Percentiles rank a stretch among this genome's conserved stretches.
Conservation (phyloP, 2,329 filamentous ascomycete species). For the Magnaporthiopsis incrustans region DNA sequence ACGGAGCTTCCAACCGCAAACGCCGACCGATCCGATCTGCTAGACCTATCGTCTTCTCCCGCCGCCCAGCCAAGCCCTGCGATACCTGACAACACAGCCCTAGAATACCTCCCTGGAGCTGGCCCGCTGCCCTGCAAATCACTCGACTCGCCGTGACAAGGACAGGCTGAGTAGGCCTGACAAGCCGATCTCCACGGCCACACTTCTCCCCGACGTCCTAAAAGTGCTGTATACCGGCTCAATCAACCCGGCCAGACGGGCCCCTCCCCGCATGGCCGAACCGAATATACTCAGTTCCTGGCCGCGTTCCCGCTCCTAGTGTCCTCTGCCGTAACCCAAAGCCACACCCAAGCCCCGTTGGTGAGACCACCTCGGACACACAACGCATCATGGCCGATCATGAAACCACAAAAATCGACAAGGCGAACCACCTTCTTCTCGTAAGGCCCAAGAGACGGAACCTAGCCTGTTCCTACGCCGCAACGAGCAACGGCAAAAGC, state of each 20-base stretch:
- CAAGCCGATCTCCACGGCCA: too few species aligned
- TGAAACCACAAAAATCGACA: slow-evolving; percentile 60
- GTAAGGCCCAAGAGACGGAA: slow-evolving; percentile 31
- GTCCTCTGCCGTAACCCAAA: background rate
- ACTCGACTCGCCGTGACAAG: background rate
- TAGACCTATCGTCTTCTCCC: background rate
- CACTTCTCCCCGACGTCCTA: background rate
- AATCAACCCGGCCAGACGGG: background rate
- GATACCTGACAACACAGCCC: background rate
- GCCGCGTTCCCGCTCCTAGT: background rate
- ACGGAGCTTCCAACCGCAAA: too few species aligned
- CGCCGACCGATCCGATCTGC: too few species aligned
- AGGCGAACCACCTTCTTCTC: slow-evolving; percentile 67
- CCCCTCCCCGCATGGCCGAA: background rate
- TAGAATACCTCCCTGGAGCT: background rate
- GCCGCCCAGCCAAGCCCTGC: background rate
- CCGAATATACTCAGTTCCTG: background rate
- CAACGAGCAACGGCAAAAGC: background rate
- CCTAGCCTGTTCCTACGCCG: background rate
- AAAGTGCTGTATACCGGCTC: background rate
- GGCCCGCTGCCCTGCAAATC: background rate
- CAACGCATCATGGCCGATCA: slow-evolving; percentile 46
- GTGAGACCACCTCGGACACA: background rate
- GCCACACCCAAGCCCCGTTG: background rate
- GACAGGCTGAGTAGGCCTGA: background rate